Evolutionary conservation across 2,329 filamentous ascomycete genomes (phyloP), one percentile per base, ranked within the genome.

Genomic region (Ophiostoma piceae): DNA sequence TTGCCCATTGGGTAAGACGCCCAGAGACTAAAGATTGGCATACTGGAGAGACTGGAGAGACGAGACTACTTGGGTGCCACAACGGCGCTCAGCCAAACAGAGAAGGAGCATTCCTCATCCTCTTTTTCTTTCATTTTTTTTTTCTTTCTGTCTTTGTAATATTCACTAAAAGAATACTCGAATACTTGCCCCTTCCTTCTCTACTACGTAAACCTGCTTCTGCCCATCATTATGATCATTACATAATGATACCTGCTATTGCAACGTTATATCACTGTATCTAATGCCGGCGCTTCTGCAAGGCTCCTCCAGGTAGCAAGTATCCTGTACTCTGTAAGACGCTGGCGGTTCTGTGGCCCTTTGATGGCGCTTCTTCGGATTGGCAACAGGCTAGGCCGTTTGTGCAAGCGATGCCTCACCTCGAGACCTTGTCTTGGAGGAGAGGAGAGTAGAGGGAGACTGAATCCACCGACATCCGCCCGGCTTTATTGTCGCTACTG

Each of bases 341-440:
- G 35, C 35, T 54, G 69, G 66, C 57, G 32, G 39, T 65, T 67
- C 66, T 37, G 66, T 64, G 66, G 66, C 66, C 43, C 60, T 54
- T 66, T 47, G 66, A 60, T 71, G 69, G 69, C 67, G 60, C 67
- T 71, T 71, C 69, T 71, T 71, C 69, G 67, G 69, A 68, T 66
- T 66, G 69, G 69, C 60, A 70, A 66, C 67, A 62, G 32, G 51
- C 69, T 71, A 68, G 69, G 67, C 67, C 22, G 9, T 66, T 68
- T 68, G 62, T 14, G 54, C 39, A 29, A 62, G 57, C 57, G 57
- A 62, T 57, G 51, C 51, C n/a, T 57, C 16, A 35, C 43, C 43
- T 47, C 43, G 26, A 29, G 26, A 29, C 26, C 26, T 29, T 29
- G 26, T 29, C 26, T 29, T 29, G 26, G 26, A 29, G 26, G 1